A percentile compares a stretch with the other conserved stretches of the same genome.
These are phyloP conservation scores for Pythium plurisporium DNA, from an alignment of 352 stramenopile genomes.

Conservation along the genomic window DNA sequence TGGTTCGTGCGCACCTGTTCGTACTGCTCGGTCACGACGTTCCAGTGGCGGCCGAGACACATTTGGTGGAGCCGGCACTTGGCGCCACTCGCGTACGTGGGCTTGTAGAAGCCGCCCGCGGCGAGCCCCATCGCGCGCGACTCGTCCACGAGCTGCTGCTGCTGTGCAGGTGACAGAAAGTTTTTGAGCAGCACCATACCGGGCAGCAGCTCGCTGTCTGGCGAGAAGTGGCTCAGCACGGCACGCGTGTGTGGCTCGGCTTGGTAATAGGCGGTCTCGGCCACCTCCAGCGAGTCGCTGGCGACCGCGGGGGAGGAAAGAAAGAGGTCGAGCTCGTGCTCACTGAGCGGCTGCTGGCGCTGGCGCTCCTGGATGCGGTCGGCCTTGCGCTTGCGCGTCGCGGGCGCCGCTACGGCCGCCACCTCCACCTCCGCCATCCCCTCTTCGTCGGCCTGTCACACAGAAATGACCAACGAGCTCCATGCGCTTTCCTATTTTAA, in stretches of 20 bases:
- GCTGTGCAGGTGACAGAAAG: conserved; percentile 43
- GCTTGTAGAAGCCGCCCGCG: conserved; percentile 55
- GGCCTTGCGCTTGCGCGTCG: conserved; percentile 36
- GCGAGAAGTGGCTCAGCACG: conserved; percentile 8
- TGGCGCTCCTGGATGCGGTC: conserved; percentile 39
- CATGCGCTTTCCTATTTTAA: too few species aligned
- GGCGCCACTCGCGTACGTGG: conserved; percentile 62
- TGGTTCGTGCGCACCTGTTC: conserved; percentile 51
- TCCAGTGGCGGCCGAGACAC: conserved; percentile 68
- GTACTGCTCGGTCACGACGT: conserved; percentile 68
- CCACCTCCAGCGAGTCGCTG: neutral
- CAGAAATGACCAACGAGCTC: neutral
- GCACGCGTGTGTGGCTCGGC: neutral
- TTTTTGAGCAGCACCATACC: conserved; percentile 61
- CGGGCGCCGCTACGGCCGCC: neutral
- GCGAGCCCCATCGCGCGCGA: conserved; percentile 38
- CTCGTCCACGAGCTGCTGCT: conserved; percentile 57
- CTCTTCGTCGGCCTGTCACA: neutral
- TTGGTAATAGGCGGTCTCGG: conserved; percentile 6
- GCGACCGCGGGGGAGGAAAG: conserved; percentile 13
- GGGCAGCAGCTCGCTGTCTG: conserved; percentile 33
- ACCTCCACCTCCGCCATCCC: neutral
- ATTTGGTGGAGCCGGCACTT: conserved; percentile 74
- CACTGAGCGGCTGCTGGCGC: conserved; percentile 44
- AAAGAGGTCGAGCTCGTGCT: conserved; percentile 65